These are phyloP conservation scores for Gillenia trifoliata DNA, from an alignment of 306 rosid species.

Conservation along the genomic window DNA sequence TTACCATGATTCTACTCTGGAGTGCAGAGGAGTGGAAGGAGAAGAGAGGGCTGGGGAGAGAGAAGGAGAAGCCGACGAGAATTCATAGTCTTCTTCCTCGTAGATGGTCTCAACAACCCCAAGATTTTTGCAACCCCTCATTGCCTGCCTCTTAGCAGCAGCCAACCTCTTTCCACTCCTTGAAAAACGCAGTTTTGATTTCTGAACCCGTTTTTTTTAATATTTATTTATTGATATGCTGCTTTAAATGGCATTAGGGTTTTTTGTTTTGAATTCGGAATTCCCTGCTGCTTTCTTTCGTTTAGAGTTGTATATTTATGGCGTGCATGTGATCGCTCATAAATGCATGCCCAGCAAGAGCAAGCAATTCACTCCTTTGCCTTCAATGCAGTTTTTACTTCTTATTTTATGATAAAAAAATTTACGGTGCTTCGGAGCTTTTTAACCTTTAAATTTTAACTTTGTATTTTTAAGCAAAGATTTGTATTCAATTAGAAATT, in stretches of 20 bases:
- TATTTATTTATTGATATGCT: not conserved
- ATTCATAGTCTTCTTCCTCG: slow-evolving; percentile 63
- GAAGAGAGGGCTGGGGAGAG: slow-evolving; percentile 49
- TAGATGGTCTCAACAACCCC: slow-evolving; percentile 70
- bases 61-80: slow-evolving; percentile 61
- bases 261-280: slow-evolving; percentile 2
- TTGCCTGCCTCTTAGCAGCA: not conserved
- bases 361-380: slow-evolving; percentile 19
- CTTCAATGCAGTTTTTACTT: not conserved
- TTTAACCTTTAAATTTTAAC: too few relatives aligned
- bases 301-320: slow-evolving; percentile 37
- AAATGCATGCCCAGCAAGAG: slow-evolving; percentile 34
- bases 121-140: slow-evolving; percentile 51
- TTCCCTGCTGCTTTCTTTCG: slow-evolving; percentile 14
- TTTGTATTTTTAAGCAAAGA: too few relatives aligned
- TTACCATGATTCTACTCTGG: slow-evolving; percentile 58
- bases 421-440: not conserved
- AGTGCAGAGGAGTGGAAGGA: slow-evolving; percentile 59
- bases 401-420: not conserved
- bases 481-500: too few relatives aligned
- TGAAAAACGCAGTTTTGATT: slow-evolving; percentile 13
- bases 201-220: not conserved
- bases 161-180: not conserved
- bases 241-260: slow-evolving; percentile 15
- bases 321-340: slow-evolving; percentile 58